A percentile compares a stretch with the other conserved stretches of the same genome.
Conservation (phyloP, 306 rosid genomes). For the Astragalus membranaceus region DNA sequence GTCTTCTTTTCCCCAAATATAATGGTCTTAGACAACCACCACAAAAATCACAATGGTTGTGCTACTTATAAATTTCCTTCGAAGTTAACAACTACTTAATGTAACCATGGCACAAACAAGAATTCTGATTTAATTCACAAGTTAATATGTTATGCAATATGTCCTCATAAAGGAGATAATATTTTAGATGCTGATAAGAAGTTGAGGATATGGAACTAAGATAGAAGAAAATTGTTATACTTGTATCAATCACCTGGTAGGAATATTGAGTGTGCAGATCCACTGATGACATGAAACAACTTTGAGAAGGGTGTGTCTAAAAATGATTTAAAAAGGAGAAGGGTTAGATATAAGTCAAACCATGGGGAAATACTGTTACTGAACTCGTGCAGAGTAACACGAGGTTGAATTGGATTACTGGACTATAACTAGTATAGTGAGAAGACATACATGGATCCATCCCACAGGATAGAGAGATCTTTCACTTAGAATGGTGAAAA, state of each 20-base stretch:
- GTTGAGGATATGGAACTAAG: background rate
- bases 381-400: background rate
- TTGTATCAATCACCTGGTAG: slow-evolving; percentile 53
- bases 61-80: no score
- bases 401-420: background rate
- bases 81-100: slow-evolving; percentile 3
- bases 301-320: slow-evolving; percentile 86
- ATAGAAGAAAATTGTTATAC: background rate
- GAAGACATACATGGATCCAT: slow-evolving; percentile 79
- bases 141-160: background rate
- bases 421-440: background rate
- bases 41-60: no score
- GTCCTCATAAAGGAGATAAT: slow-evolving; percentile 2
- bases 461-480: slow-evolving; percentile 70
- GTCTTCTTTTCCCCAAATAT: no score
- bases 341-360: slow-evolving; percentile 19
- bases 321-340: slow-evolving; percentile 1
- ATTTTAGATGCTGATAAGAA: background rate
- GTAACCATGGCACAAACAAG: background rate
- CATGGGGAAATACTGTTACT: background rate
- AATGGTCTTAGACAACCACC: no score
- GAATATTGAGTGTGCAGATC: slow-evolving; percentile 85
- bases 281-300: slow-evolving; percentile 86
- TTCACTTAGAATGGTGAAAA: slow-evolving; percentile 62
- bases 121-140: background rate